Evolutionary conservation across 2,329 filamentous ascomycete species (phyloP).

Genomic region (Raffaelea ambrosiae): DNA sequence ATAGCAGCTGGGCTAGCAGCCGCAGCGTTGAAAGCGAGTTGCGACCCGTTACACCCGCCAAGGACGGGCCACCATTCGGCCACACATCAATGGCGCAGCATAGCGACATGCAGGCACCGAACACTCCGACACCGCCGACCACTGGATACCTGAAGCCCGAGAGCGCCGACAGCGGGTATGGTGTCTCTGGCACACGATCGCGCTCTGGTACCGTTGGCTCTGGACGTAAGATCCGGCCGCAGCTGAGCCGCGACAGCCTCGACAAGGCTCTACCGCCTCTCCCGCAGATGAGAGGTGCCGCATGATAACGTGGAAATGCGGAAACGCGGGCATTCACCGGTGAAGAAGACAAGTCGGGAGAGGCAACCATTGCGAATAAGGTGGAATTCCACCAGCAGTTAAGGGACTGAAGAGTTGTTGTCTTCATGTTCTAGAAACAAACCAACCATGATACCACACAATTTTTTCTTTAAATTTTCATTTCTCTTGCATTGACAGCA

Average conservation of each 20-base stretch:
- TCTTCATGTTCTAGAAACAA: too few relatives aligned
- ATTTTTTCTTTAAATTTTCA: neutral
- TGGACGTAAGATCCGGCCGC: constrained; percentile 23
- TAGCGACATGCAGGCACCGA: constrained; percentile 5
- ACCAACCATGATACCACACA: neutral
- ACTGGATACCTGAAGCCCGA: constrained; percentile 30
- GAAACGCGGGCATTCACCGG: too few relatives aligned
- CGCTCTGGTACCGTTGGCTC: constrained; percentile 17
- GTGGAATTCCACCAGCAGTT: too few relatives aligned
- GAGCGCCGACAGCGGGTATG: constrained; percentile 40
- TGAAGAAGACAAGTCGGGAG: too few relatives aligned
- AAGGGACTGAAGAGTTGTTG: too few relatives aligned
- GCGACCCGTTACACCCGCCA: constrained; percentile 34
- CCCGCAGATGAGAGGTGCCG: constrained; percentile 23
- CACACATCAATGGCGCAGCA: constrained; percentile 22
- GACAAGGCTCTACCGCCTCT: constrained; percentile 54
- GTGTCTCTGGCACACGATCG: constrained; percentile 21
- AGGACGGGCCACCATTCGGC: constrained; percentile 26
- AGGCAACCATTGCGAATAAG: too few relatives aligned
- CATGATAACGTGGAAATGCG: neutral
- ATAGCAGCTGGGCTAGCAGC: constrained; percentile 30
- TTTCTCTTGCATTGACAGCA: constrained; percentile 1
- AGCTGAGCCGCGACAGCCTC: constrained; percentile 46
- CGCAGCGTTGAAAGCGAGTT: constrained; percentile 16
- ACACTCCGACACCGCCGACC: constrained; percentile 35